Evolutionary conservation across 2,329 filamentous ascomycete genomes (phyloP).

Genomic region (Nothopassalora personata): DNA sequence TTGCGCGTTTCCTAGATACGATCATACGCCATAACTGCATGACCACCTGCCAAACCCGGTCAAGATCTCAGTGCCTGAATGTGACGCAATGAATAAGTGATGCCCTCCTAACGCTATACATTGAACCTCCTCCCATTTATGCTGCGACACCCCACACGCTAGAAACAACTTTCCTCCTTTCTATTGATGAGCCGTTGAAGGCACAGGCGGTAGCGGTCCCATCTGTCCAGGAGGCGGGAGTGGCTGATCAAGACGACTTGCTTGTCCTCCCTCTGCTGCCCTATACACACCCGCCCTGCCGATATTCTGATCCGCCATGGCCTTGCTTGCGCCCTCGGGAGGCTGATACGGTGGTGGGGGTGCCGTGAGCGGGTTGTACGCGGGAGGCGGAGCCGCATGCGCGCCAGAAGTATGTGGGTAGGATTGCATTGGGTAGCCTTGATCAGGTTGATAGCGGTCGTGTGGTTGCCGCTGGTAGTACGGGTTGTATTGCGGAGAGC

Average conservation of each 20-base stretch:
- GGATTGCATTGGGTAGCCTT: slow-evolving; percentile 22
- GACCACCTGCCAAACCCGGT: not conserved
- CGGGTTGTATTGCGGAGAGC: slow-evolving; percentile 8
- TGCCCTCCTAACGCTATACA: not conserved
- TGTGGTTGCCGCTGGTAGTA: slow-evolving; percentile 15
- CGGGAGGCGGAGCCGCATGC: slow-evolving; percentile 30
- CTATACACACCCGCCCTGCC: slow-evolving; percentile 6
- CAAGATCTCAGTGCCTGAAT: not conserved
- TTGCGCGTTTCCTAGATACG: not conserved
- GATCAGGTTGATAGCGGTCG: slow-evolving; percentile 18
- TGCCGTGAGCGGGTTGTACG: slow-evolving; percentile 29
- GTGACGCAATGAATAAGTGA: not conserved
- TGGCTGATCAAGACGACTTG: slow-evolving; percentile 14
- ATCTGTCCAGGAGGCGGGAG: slow-evolving; percentile 2
- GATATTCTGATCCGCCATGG: slow-evolving; percentile 31
- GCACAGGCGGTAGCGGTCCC: not conserved
- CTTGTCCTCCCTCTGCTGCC: slow-evolving; percentile 15
- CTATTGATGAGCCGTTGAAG: not conserved
- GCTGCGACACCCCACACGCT: not conserved
- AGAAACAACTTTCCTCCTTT: not conserved
- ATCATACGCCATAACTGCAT: not conserved
- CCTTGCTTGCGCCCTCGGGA: slow-evolving; percentile 32
- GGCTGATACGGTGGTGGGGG: slow-evolving; percentile 34
- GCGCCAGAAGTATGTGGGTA: slow-evolving; percentile 25
- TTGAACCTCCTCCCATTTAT: slow-evolving; percentile 2